These are phyloP conservation scores for Populus nigra DNA, from an alignment of 345 rosid species.

Conservation along the genomic window DNA sequence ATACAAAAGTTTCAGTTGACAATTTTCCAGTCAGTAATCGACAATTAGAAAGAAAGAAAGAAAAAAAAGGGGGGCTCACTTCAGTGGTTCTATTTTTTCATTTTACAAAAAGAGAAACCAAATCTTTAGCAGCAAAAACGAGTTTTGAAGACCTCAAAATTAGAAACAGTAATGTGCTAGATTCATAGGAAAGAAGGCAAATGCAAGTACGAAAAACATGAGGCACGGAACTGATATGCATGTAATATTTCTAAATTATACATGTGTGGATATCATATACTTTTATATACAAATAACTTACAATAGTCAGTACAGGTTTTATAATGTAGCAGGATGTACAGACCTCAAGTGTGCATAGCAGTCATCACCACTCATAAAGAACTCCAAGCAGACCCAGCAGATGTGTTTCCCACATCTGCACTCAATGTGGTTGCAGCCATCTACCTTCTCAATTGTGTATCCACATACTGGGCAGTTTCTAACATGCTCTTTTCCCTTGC, in stretches of 20 bases:
- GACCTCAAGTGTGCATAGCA: conserved; percentile 66
- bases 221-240: neutral
- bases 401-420: conserved; percentile 83
- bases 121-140: neutral
- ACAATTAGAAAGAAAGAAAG: neutral
- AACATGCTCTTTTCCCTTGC: conserved; percentile 67
- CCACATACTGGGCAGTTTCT: conserved; percentile 73
- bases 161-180: neutral
- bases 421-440: conserved; percentile 81
- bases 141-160: neutral
- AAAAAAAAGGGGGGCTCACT: neutral
- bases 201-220: too few species aligned
- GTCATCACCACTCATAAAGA: conserved; percentile 40
- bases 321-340: conserved; percentile 38
- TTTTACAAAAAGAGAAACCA: neutral
- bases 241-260: neutral
- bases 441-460: conserved; percentile 67
- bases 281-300: neutral
- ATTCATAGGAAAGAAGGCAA: too few species aligned
- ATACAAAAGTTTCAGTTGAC: neutral
- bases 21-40: neutral
- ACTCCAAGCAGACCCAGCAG: conserved; percentile 78
- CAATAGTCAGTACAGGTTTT: neutral
- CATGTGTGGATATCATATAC: neutral
- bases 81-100: neutral